phyloP scores from a whole-genome alignment of 495 filamentous ascomycete species.

The Clohesyomyces aquaticus region DNA sequence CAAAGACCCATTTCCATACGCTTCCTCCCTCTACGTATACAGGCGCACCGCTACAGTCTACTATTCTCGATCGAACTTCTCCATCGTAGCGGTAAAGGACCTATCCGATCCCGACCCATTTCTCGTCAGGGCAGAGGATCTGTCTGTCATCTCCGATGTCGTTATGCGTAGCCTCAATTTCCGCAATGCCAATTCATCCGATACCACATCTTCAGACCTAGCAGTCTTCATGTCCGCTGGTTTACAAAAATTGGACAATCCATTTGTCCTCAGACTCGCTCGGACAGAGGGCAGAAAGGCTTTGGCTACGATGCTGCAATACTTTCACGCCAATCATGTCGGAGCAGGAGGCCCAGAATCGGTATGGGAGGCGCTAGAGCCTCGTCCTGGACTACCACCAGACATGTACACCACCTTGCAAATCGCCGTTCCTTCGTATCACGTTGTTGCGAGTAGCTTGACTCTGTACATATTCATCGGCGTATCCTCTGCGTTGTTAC shows the following conservation, averaged over 20 bases:
- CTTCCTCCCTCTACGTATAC: conserved; percentile 7
- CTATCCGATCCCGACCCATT: background rate
- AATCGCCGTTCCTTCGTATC: conserved; percentile 2
- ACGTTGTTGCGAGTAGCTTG: background rate
- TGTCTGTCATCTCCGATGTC: background rate
- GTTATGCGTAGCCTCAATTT: conserved; percentile 5
- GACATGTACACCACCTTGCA: conserved; percentile 7
- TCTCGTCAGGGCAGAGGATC: background rate
- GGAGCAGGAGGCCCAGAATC: conserved; percentile 4
- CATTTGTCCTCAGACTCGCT: background rate
- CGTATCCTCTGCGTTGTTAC: background rate
- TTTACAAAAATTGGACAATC: background rate
- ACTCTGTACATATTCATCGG: conserved; percentile 1
- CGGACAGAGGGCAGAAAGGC: background rate
- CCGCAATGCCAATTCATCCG: background rate
- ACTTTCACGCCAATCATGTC: conserved; percentile 6
- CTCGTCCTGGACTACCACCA: conserved; percentile 3
- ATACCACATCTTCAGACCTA: background rate
- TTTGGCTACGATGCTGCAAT: conserved; percentile 2
- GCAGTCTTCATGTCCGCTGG: conserved; percentile 4
- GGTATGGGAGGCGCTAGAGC: background rate
- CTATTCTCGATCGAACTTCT: background rate
- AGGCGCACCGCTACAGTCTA: conserved; percentile 3
- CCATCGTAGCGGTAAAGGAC: conserved; percentile 1
- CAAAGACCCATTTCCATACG: background rate